Evolutionary conservation across 345 rosid species (phyloP).

Genomic region (Syzygium aromaticum): DNA sequence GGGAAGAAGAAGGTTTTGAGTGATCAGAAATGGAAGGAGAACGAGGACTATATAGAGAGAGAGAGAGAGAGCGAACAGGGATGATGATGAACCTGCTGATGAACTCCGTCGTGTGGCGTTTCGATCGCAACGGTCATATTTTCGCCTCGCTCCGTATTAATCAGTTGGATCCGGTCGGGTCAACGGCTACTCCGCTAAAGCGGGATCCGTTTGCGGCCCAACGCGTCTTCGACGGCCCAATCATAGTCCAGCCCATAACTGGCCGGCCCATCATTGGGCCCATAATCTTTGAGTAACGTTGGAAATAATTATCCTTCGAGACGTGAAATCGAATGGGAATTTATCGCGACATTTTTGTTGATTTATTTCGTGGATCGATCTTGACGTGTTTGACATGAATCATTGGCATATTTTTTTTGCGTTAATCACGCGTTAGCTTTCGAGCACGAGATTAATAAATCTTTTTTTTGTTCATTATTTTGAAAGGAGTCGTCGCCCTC

Average conservation of each 20-base stretch:
- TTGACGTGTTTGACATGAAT: not conserved
- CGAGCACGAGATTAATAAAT: not conserved
- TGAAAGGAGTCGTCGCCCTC: not conserved
- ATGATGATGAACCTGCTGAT: too few species aligned
- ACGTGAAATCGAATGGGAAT: not conserved
- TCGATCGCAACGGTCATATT: slow-evolving; percentile 1
- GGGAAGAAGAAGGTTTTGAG: not conserved
- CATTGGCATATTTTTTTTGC: not conserved
- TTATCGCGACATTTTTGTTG: not conserved
- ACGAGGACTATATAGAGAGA: not conserved
- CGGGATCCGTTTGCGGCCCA: not conserved
- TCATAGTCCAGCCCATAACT: not conserved
- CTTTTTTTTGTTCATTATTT: fast-evolving
- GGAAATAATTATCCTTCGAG: not conserved
- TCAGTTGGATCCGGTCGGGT: not conserved
- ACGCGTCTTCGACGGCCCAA: not conserved
- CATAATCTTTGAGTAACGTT: not conserved
- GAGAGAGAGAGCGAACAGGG: not conserved
- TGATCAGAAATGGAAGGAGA: slow-evolving; percentile 1
- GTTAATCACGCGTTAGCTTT: not conserved
- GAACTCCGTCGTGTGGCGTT: not conserved
- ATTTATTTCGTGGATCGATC: not conserved
- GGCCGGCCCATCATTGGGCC: not conserved
- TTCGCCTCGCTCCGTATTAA: not conserved
- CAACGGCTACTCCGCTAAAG: not conserved